These are phyloP conservation scores for Mallotus repandus DNA, from an alignment of 441 rosid genomes.

Conservation along the genomic window DNA sequence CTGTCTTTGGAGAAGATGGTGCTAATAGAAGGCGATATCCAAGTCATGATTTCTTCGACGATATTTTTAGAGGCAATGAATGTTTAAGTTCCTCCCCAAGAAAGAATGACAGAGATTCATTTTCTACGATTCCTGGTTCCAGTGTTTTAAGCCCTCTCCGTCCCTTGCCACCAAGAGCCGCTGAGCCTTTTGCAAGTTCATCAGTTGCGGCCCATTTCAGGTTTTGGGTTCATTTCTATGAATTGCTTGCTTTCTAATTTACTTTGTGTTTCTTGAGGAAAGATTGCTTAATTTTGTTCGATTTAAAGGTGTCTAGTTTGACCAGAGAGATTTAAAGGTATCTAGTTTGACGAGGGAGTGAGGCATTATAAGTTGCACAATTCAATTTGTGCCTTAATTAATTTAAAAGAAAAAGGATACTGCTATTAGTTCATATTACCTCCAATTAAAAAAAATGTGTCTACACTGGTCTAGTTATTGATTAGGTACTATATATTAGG, in stretches of 20 bases:
- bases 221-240: constrained; percentile 32
- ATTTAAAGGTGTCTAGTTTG: too few relatives aligned
- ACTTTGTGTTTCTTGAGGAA: background rate
- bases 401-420: too few relatives aligned
- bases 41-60: constrained; percentile 65
- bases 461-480: too few relatives aligned
- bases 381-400: too few relatives aligned
- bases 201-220: constrained; percentile 64
- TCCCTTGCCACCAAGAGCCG: constrained; percentile 47
- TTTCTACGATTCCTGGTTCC: constrained; percentile 51
- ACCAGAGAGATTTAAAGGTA: too few relatives aligned
- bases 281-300: too few relatives aligned
- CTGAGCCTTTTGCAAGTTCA: constrained; percentile 47
- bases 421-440: too few relatives aligned
- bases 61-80: constrained; percentile 61
- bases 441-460: too few relatives aligned
- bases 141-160: constrained; percentile 58
- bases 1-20: constrained; percentile 77
- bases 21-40: constrained; percentile 41
- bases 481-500: too few relatives aligned
- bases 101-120: constrained; percentile 42
- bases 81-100: constrained; percentile 48
- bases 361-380: too few relatives aligned
- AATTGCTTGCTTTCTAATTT: background rate
- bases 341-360: too few relatives aligned